A percentile compares a stretch with the other conserved stretches of the same genome.
Evolutionary conservation across 2,329 filamentous ascomycete genomes (phyloP).

Genomic region (Metarhizium anisopliae): DNA sequence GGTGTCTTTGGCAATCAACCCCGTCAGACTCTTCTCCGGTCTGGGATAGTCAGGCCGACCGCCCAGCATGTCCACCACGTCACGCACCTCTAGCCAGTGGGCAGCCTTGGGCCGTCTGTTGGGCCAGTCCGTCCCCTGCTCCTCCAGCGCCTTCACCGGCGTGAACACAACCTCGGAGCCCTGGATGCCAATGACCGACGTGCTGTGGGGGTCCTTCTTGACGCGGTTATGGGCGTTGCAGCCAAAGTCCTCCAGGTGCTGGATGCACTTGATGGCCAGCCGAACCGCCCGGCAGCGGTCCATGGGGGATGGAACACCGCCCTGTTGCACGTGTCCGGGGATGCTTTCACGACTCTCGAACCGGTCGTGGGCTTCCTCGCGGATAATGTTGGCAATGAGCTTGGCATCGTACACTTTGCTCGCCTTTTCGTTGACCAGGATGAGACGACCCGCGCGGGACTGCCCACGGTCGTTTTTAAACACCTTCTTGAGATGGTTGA

Average conservation of each 20-base stretch:
- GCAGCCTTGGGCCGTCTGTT: slow-evolving; percentile 76
- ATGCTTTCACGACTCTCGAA: slow-evolving; percentile 91
- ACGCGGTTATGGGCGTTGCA: slow-evolving; percentile 59
- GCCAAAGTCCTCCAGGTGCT: slow-evolving; percentile 76
- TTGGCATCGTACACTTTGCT: slow-evolving; percentile 86
- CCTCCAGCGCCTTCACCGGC: slow-evolving; percentile 71
- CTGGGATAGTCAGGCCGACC: slow-evolving; percentile 52
- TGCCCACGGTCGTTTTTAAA: slow-evolving; percentile 82
- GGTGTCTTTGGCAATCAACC: slow-evolving; percentile 48
- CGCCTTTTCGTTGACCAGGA: slow-evolving; percentile 93
- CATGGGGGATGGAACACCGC: slow-evolving; percentile 88
- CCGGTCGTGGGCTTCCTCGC: slow-evolving; percentile 80
- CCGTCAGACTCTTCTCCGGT: slow-evolving; percentile 42
- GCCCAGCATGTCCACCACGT: slow-evolving; percentile 75
- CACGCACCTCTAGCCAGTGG: slow-evolving; percentile 76
- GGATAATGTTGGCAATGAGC: slow-evolving; percentile 91
- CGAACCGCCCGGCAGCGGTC: slow-evolving; percentile 87
- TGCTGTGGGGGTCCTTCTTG: slow-evolving; percentile 62
- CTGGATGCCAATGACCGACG: slow-evolving; percentile 83
- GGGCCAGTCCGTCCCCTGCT: slow-evolving; percentile 83
- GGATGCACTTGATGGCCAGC: slow-evolving; percentile 87
- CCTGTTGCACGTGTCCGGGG: slow-evolving; percentile 90
- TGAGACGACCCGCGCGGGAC: slow-evolving; percentile 82
- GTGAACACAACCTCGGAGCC: slow-evolving; percentile 85
- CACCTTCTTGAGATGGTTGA: slow-evolving; percentile 76